These are phyloP conservation scores for Scedosporium apiospermum DNA, from an alignment of 2,329 filamentous ascomycete species.

Conservation along the genomic window DNA sequence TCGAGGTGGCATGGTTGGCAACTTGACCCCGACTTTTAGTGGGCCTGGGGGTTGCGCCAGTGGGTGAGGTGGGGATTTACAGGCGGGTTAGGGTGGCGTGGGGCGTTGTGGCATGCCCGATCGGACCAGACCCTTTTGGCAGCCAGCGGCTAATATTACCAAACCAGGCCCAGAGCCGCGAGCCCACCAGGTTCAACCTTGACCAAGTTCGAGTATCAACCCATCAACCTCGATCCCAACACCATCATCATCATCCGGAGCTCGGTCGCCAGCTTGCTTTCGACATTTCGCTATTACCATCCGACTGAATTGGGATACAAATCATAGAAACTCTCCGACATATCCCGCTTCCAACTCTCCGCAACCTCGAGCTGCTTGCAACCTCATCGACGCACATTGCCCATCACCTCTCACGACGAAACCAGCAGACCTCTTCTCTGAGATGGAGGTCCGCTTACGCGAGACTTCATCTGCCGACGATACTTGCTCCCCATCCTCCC, in stretches of 20 bases:
- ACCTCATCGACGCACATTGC: neutral
- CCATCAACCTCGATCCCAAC: neutral
- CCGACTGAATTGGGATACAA: no score
- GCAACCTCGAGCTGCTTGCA: neutral
- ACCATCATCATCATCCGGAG: neutral
- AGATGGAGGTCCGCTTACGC: slow-evolving; percentile 5
- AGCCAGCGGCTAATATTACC: neutral
- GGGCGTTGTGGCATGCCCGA: neutral
- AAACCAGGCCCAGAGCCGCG: neutral
- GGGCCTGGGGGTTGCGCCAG: neutral
- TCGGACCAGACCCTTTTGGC: neutral
- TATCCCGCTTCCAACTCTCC: neutral
- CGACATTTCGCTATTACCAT: no score
- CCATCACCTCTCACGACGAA: neutral
- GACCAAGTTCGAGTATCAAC: neutral
- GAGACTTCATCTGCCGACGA: neutral
- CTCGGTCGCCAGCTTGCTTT: neutral
- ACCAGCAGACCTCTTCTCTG: neutral
- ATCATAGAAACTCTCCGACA: no score
- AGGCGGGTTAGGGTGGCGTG: neutral
- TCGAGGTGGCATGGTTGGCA: no score
- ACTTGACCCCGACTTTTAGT: no score
- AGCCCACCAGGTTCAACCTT: neutral
- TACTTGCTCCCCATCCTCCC: neutral
- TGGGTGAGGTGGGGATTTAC: neutral